Evolutionary conservation across 1,284 basidiomycete species (phyloP).

Genomic region (Fomitopsis betulina): DNA sequence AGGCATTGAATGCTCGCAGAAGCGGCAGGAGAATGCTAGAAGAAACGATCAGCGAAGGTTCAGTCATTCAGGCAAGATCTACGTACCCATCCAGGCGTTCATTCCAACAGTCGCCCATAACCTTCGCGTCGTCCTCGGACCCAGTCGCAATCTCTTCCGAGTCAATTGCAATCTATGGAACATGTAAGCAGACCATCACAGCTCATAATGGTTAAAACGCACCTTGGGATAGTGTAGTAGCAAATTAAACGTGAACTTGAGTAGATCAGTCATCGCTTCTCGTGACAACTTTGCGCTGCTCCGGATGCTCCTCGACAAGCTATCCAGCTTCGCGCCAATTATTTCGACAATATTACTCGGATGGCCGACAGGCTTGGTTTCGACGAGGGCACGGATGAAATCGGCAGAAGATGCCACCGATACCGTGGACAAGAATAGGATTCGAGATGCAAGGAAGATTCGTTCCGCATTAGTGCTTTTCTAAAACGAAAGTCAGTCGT

Average conservation of each 20-base stretch:
- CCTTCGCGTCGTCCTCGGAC: constrained; percentile 26
- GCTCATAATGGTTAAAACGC: constrained; percentile 5
- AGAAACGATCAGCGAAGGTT: neutral
- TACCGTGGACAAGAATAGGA: constrained; percentile 69
- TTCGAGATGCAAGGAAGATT: constrained; percentile 70
- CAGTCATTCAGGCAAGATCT: neutral
- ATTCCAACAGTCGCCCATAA: constrained; percentile 66
- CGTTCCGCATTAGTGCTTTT: constrained; percentile 57
- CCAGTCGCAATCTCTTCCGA: constrained; percentile 14
- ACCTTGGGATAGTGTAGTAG: constrained; percentile 67
- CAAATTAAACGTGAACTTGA: constrained; percentile 77
- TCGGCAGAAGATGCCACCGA: constrained; percentile 35
- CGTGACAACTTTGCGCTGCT: constrained; percentile 49
- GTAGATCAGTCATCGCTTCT: constrained; percentile 71
- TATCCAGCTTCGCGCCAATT: constrained; percentile 53
- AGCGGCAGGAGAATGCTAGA: constrained; percentile 54
- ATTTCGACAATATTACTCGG: constrained; percentile 50
- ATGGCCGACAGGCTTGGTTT: constrained; percentile 49
- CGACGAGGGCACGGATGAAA: constrained; percentile 56
- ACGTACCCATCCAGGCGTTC: constrained; percentile 62
- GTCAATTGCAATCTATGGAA: constrained; percentile 33
- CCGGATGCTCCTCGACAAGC: constrained; percentile 41
- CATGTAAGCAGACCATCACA: neutral
- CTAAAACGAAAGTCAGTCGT: constrained; percentile 30
- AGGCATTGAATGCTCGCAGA: constrained; percentile 55